phyloP scores from a whole-genome alignment of 2,329 filamentous ascomycete genomes.

The Neofusicoccum ribis region DNA sequence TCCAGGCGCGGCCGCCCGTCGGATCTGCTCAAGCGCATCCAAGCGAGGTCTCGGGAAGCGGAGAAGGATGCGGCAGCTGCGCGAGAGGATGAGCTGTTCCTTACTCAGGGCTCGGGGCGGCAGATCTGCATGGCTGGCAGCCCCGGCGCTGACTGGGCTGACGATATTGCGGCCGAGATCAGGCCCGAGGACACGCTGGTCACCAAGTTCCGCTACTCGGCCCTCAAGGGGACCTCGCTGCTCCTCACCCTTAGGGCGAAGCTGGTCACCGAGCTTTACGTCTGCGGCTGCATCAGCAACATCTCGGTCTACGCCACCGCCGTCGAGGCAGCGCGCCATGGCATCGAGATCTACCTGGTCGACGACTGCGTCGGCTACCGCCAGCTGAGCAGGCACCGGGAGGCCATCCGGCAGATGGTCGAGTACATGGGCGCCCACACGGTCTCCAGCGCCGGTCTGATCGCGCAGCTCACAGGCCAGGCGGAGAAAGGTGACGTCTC shows the following conservation, averaged over 20 bases:
- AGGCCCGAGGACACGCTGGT: constrained; percentile 56
- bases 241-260: constrained; percentile 78
- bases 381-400: constrained; percentile 65
- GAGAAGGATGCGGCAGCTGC: not conserved
- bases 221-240: constrained; percentile 73
- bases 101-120: constrained; percentile 39
- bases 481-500: constrained; percentile 11
- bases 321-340: constrained; percentile 84
- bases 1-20: constrained; percentile 30
- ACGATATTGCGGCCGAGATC: constrained; percentile 51
- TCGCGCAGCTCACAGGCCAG: constrained; percentile 37
- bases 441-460: constrained; percentile 60
- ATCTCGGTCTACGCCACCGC: constrained; percentile 89
- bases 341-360: constrained; percentile 80
- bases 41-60: constrained; percentile 29
- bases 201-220: constrained; percentile 82
- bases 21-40: constrained; percentile 39
- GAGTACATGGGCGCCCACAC: constrained; percentile 74
- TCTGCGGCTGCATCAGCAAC: constrained; percentile 85
- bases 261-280: constrained; percentile 84
- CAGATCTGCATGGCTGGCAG: constrained; percentile 44
- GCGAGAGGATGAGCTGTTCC: constrained; percentile 49
- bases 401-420: constrained; percentile 69
- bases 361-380: constrained; percentile 88
- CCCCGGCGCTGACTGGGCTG: constrained; percentile 53